Conservation (phyloP, 2,329 filamentous ascomycete genomes). For the Pseudofabraea citricarpa region DNA sequence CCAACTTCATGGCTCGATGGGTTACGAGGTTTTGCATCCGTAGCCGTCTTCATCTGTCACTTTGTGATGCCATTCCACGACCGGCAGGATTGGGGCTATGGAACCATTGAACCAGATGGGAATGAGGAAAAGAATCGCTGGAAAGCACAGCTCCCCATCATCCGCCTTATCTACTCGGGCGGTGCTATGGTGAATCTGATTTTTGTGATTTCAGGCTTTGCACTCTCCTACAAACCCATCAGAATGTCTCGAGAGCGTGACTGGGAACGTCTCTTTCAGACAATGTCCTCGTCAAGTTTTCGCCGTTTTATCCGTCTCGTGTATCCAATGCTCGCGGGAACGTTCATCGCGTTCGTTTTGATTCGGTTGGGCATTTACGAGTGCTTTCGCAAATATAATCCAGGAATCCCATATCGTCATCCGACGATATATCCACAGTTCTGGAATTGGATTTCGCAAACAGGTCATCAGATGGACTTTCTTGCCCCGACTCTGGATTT, state of each 20-base stretch:
- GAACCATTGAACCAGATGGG: conserved; percentile 25
- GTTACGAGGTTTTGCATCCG: conserved; percentile 37
- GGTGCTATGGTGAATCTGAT: conserved; percentile 41
- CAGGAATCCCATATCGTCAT: not conserved
- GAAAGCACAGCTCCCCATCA: conserved; percentile 33
- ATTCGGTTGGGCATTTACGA: conserved; percentile 36
- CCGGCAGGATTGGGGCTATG: conserved; percentile 20
- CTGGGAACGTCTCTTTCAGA: conserved; percentile 27
- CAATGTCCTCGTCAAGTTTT: conserved; percentile 36
- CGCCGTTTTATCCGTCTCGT: conserved; percentile 38
- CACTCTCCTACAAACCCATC: conserved; percentile 35
- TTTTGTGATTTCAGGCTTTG: conserved; percentile 42
- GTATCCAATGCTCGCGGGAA: conserved; percentile 34
- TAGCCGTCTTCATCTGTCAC: conserved; percentile 39
- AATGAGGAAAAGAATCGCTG: conserved; percentile 10
- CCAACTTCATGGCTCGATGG: conserved; percentile 39
- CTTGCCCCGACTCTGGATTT: not conserved
- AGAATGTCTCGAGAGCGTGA: conserved; percentile 29
- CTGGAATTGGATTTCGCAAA: not conserved
- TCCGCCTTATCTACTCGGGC: conserved; percentile 35
- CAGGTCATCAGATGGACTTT: not conserved
- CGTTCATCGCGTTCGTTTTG: conserved; percentile 34
- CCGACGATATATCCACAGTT: not conserved
- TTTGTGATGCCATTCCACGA: conserved; percentile 20
- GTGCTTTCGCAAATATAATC: not conserved